Conservation (phyloP, 495 filamentous ascomycete genomes). For the Neurospora sp. region DNA sequence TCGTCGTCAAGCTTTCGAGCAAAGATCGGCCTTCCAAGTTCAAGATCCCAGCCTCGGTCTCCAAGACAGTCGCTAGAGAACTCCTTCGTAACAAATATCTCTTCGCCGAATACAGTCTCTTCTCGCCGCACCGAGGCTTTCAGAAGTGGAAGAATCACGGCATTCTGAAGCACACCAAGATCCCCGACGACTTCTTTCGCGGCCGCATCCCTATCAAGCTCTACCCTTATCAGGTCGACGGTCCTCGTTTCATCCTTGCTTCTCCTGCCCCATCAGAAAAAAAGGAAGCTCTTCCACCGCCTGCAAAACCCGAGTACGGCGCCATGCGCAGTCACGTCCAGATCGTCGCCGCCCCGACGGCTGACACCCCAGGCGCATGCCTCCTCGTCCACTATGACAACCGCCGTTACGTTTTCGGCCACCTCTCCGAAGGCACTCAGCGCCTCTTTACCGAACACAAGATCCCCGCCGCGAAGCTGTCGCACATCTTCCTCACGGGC, state of each 20-base stretch:
- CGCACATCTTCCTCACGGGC: constrained; percentile 74
- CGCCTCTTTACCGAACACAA: constrained; percentile 60
- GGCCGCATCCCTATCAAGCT: background rate
- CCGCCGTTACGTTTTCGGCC: constrained; percentile 81
- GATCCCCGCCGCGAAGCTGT: constrained; percentile 46
- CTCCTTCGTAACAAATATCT: background rate
- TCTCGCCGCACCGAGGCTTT: background rate
- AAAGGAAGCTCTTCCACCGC: background rate
- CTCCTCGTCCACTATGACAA: constrained; percentile 67
- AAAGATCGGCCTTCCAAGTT: background rate
- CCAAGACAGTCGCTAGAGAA: background rate
- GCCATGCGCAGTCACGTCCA: constrained; percentile 63
- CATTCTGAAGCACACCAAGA: background rate
- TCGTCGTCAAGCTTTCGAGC: background rate
- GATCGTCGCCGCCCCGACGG: constrained; percentile 73
- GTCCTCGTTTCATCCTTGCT: background rate
- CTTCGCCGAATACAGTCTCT: background rate
- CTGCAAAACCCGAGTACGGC: background rate
- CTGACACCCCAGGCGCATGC: constrained; percentile 75
- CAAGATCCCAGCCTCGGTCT: background rate
- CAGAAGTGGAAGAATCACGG: background rate
- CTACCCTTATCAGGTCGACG: background rate
- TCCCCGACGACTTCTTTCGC: constrained; percentile 1
- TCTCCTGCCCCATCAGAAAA: background rate
- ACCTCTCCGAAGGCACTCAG: constrained; percentile 75